Base-by-base conservation (phyloP, 1,284 basidiomycete species). In the Cutaneotrichosporon sp. region DNA sequence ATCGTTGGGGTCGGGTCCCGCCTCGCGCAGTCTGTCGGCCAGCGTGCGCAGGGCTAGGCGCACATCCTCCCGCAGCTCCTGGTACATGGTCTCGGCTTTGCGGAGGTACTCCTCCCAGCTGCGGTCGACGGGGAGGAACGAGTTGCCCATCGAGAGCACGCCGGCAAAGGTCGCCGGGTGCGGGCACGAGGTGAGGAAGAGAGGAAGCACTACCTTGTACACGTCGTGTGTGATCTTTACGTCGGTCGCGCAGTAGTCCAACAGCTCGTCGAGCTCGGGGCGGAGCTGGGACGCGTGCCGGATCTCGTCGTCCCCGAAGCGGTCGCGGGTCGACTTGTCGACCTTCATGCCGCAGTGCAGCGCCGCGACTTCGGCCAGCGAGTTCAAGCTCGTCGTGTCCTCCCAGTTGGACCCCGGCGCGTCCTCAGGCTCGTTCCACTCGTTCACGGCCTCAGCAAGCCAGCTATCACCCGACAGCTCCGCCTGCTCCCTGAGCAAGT, bases 151-250 rank as follows among this genome's bases (percentile, higher is more conserved):
- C 1, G 87, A 87, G 53, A 97, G 81, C 20, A 97, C 86, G 10
- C 97, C 95, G 0, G 94, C 90, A 72, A 97, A 95, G 2, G 92
- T 91, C 1, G 92, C 94, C 0, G 95, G 95, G 77, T 91, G 92
- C 0, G 95, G 94, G 75, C 95, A 99, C 1, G 87, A 87, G 22
- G 83, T 73, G 43, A 92, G 83, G 75, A 97, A 99, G 0, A 87
- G 84, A 0, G 95, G 92, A n/a, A 97, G 85, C 9, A 91, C 89
- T 62, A 87, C 85, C 24, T 82, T 72, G 76, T 88, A 97, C 10
- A 99, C 92, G 14, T 86, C 83, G 70, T 95, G 90, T 0, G 97
- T 99, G 52, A 89, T 87, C 25, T 81, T 79, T 18, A 97, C 94
- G 76, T 99, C 97, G 9, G 81, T 83, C 0, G 90, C 89, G 70